Evolutionary conservation across 768 basidiomycete species (phyloP), one percentile per base, ranked within the genome.

Genomic region (Dictyophora rubrovolvata): DNA sequence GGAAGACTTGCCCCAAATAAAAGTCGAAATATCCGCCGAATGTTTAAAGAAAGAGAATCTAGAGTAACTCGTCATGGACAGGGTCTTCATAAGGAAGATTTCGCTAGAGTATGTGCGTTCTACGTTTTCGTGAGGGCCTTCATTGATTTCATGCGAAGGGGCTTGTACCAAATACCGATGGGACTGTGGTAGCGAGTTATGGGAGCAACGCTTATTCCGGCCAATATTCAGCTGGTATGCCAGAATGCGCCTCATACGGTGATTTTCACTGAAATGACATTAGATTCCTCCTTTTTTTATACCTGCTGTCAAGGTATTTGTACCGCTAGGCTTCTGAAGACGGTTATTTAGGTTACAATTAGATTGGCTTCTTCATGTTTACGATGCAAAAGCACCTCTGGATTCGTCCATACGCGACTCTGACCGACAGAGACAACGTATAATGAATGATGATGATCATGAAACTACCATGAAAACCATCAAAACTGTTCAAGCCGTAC

Each of bases 331-430:
- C 52, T 34, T n/a, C n/a, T 34, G 35, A 12, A 20, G 4, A 16
- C 50, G 11, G 48, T 34, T 28, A 61, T 53, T 20, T 54, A 52
- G 54, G 54, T 35, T 34, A 47, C 48, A 28, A 54, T 59, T 69
- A 88, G 92, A 95, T 70, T 98, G 94, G 67, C 81, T 82, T 37
- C 74, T 98, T 22, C 89, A 96, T 68, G 79, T 99, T 4, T 99
- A 93, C 66, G 87, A 89, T 67, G 87, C 83, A 63, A 80, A 78
- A 28, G 77, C 79, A 9, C 77, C 82, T 10, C 61, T 63, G 1
- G 36, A 55, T 35, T 59, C 63, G 11, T 34, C 59, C 16, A 20
- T 58, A 75, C 68, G 55, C 53, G 61, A 54, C 67, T 55, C 62
- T 67, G 61, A 61, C 62, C 52, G 62, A 62, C 59, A 56, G 65